Percentiles rank a stretch among this genome's conserved stretches.
Conservation (phyloP, 1,284 basidiomycete species). For the Earliella scabrosa region DNA sequence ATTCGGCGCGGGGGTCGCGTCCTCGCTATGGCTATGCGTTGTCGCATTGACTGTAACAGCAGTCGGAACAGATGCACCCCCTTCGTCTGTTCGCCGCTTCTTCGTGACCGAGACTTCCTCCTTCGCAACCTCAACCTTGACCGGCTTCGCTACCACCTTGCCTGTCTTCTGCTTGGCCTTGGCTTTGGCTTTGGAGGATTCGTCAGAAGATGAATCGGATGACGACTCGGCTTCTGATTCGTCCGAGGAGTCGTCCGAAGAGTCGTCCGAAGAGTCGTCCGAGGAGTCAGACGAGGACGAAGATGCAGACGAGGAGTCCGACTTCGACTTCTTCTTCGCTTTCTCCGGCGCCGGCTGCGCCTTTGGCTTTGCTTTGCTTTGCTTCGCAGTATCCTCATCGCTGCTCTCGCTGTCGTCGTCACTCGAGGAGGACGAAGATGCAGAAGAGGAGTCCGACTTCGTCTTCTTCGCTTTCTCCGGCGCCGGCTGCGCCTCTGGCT, state of each 20-base stretch:
- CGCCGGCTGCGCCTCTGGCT: background rate
- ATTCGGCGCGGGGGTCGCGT: conserved; percentile 10
- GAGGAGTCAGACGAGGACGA: conserved; percentile 22
- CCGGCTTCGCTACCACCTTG: background rate
- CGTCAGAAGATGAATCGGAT: conserved; percentile 19
- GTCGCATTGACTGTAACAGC: conserved; percentile 30
- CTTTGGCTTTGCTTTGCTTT: background rate
- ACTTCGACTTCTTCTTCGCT: conserved; percentile 16
- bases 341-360: conserved; percentile 5
- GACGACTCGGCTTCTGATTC: conserved; percentile 21
- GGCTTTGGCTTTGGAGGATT: conserved; percentile 13
- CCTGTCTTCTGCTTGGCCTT: conserved; percentile 14
- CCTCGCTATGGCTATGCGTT: conserved; percentile 11
- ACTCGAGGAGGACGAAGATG: conserved; percentile 16
- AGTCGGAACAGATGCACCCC: conserved; percentile 54
- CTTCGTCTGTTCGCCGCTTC: conserved; percentile 59
- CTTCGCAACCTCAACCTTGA: background rate
- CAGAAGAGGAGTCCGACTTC: conserved; percentile 27
- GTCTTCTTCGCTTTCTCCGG: conserved; percentile 16
- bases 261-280: conserved; percentile 14
- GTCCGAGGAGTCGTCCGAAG: conserved; percentile 33
- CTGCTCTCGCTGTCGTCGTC: conserved; percentile 9
- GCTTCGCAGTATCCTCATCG: background rate
- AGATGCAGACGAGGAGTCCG: conserved; percentile 28
- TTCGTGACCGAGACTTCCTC: conserved; percentile 47